Conservation (phyloP, 306 rosid genomes). For the Cicer bijugum region DNA sequence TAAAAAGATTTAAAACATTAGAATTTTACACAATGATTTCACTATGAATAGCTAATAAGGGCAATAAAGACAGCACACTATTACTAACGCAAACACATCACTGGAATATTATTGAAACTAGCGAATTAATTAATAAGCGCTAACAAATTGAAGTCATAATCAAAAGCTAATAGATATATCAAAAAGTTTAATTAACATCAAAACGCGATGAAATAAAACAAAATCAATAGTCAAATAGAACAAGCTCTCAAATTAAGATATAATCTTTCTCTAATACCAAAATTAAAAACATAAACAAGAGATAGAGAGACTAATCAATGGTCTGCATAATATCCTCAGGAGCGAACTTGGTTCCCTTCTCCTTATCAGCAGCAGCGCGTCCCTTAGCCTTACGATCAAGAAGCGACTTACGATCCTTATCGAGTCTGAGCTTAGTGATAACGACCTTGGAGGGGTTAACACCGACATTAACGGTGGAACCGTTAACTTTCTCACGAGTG, state of each 20-base stretch:
- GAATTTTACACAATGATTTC: too few relatives aligned
- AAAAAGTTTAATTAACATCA: conserved; percentile 26
- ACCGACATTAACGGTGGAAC: conserved; percentile 88
- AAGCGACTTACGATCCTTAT: conserved; percentile 81
- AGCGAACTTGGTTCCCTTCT: conserved; percentile 85
- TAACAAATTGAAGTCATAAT: neutral
- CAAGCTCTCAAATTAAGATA: conserved; percentile 17
- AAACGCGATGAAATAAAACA: neutral
- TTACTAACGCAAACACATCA: too few relatives aligned
- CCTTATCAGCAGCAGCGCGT: conserved; percentile 85
- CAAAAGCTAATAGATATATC: neutral
- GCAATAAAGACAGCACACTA: too few relatives aligned
- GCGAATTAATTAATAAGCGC: neutral
- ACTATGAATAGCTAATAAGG: too few relatives aligned
- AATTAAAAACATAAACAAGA: neutral
- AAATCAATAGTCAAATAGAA: conserved; percentile 25
- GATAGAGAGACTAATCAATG: conserved; percentile 54
- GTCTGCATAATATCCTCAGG: conserved; percentile 87
- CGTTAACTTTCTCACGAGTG: conserved; percentile 88
- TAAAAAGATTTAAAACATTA: too few relatives aligned
- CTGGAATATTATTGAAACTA: neutral
- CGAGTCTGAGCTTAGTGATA: conserved; percentile 76
- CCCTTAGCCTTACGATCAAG: conserved; percentile 94
- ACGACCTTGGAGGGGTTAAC: conserved; percentile 78
- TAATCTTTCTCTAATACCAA: neutral